These are phyloP conservation scores for Hippophae tibetana DNA, from an alignment of 306 rosid species.

Conservation along the genomic window DNA sequence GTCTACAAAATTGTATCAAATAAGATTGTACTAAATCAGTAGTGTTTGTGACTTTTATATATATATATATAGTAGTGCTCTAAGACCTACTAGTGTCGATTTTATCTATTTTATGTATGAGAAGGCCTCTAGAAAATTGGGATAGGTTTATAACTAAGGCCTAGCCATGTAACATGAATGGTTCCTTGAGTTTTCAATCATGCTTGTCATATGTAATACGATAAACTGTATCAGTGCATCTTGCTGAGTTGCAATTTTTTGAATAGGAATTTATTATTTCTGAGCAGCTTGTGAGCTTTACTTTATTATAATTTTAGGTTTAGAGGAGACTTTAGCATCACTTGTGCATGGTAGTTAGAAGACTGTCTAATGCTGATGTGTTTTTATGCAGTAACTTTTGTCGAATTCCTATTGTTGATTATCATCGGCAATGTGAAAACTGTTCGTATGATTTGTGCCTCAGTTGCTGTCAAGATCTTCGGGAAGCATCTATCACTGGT, in stretches of 20 bases:
- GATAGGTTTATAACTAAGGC: not conserved
- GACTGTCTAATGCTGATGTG: constrained; percentile 19
- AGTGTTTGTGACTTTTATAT: not conserved
- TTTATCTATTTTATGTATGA: too few relatives aligned
- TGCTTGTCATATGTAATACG: not conserved
- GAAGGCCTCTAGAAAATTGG: not conserved
- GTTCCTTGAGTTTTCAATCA: not conserved
- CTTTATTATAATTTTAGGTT: constrained; percentile 5
- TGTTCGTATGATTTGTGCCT: constrained; percentile 85
- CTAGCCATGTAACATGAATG: not conserved
- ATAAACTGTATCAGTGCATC: not conserved
- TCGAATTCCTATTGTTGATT: constrained; percentile 88
- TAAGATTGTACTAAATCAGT: too few relatives aligned
- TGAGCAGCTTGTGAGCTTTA: constrained; percentile 6
- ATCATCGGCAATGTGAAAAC: constrained; percentile 77
- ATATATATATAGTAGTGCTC: not conserved
- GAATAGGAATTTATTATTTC: constrained; percentile 6
- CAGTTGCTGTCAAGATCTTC: constrained; percentile 78
- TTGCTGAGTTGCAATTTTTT: constrained; percentile 1
- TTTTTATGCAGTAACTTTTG: constrained; percentile 74
- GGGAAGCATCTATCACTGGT: constrained; percentile 39
- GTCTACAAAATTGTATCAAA: not conserved
- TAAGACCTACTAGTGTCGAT: not conserved
- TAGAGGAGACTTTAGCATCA: constrained; percentile 1
- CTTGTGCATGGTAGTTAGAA: constrained; percentile 1